Evolutionary conservation across 257 asterid species (phyloP).

Genomic region (Capsicum pubescens): DNA sequence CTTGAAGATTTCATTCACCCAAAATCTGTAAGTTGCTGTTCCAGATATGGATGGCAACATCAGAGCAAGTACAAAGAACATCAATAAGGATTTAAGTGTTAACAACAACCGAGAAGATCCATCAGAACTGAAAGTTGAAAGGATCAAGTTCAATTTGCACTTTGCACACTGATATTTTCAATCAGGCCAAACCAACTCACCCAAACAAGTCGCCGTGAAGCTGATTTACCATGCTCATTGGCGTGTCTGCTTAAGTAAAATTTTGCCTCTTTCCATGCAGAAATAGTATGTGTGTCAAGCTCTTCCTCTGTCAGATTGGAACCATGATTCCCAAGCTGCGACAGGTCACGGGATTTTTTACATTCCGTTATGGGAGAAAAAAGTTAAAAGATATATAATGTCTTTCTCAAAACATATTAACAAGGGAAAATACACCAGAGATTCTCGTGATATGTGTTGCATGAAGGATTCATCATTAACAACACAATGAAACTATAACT

Average conservation of each 20-base stretch:
- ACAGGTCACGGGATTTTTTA: neutral
- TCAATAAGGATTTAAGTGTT: slow-evolving; percentile 15
- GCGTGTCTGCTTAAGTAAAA: slow-evolving; percentile 54
- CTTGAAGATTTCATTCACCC: slow-evolving; percentile 24
- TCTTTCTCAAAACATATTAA: slow-evolving; percentile 15
- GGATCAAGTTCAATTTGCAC: neutral
- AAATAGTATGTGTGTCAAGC: slow-evolving; percentile 85
- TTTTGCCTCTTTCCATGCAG: slow-evolving; percentile 89
- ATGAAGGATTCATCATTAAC: neutral
- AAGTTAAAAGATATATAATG: slow-evolving; percentile 12
- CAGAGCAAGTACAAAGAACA: neutral
- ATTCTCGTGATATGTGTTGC: slow-evolving; percentile 14
- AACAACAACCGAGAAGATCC: neutral
- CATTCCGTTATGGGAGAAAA: neutral
- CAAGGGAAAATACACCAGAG: slow-evolving; percentile 17
- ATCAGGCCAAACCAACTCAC: slow-evolving; percentile 51
- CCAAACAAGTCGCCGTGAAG: slow-evolving; percentile 69
- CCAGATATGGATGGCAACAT: slow-evolving; percentile 2
- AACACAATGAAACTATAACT: slow-evolving; percentile 7
- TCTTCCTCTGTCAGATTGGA: slow-evolving; percentile 88
- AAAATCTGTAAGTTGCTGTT: slow-evolving; percentile 8
- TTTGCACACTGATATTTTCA: slow-evolving; percentile 25
- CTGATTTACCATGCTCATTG: slow-evolving; percentile 51
- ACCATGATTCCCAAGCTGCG: slow-evolving; percentile 79
- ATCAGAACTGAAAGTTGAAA: neutral